phyloP scores from a whole-genome alignment of 352 stramenopile species.

The Phytophthora palmivora region DNA sequence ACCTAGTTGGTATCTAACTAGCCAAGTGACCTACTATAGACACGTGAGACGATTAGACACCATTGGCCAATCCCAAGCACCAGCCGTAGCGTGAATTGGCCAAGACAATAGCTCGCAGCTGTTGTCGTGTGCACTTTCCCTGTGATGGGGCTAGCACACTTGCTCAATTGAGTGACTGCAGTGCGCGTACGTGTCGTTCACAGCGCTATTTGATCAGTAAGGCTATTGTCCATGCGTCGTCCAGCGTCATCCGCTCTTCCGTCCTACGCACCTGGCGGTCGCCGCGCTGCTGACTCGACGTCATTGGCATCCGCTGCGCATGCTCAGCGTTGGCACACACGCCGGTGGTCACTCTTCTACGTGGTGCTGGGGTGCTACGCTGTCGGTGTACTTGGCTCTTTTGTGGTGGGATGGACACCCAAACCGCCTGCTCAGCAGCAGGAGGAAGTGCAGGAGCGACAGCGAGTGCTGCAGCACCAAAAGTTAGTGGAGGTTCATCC shows the following conservation, averaged over 20 bases:
- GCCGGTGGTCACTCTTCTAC: conserved; percentile 41
- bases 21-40: no score
- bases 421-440: conserved; percentile 8
- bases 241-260: conserved; percentile 37
- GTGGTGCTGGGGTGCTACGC: conserved; percentile 36
- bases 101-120: no score
- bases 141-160: conserved; percentile 21
- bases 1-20: no score
- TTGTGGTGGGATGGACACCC: conserved; percentile 10
- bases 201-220: conserved; percentile 24
- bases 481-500: conserved; percentile 7
- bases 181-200: conserved; percentile 19
- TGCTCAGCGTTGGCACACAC: conserved; percentile 6
- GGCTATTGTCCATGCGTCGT: conserved; percentile 39
- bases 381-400: conserved; percentile 26
- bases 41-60: no score
- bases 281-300: neutral
- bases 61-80: no score
- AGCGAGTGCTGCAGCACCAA: conserved; percentile 7
- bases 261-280: conserved; percentile 22
- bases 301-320: neutral
- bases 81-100: no score
- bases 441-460: conserved; percentile 7
- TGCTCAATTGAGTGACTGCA: conserved; percentile 14
- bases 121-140: conserved; percentile 6